Evolutionary conservation across 495 filamentous ascomycete genomes (phyloP).

Genomic region (Lasiosphaeria hispida): DNA sequence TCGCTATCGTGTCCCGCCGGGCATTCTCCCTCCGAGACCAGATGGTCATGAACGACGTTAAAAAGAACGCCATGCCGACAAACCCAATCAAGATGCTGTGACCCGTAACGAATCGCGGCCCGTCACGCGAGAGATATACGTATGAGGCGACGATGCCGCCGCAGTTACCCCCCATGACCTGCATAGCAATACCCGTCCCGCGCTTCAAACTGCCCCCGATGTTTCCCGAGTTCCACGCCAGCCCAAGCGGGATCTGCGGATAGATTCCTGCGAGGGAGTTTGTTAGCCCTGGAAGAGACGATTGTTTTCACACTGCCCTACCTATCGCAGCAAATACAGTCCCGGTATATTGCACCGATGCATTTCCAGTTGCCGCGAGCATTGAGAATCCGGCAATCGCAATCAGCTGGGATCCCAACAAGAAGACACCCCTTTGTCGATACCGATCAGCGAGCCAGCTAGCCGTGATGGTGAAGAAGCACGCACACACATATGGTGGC

Average conservation of each 20-base stretch:
- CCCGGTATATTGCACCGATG: constrained; percentile 64
- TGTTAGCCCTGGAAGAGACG: neutral
- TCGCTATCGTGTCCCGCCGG: constrained; percentile 36
- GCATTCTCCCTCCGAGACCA: constrained; percentile 59
- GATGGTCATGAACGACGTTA: constrained; percentile 54
- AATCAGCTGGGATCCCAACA: constrained; percentile 49
- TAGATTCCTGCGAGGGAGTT: constrained; percentile 57
- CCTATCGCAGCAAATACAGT: constrained; percentile 58
- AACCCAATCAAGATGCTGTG: constrained; percentile 53
- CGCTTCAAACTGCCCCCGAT: constrained; percentile 74
- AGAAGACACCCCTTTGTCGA: constrained; percentile 50
- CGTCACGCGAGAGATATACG: constrained; percentile 57
- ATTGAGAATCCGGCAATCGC: constrained; percentile 62
- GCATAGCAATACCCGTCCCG: constrained; percentile 71
- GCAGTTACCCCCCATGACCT: constrained; percentile 72
- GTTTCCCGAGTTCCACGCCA: constrained; percentile 78
- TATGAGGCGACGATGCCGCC: constrained; percentile 71
- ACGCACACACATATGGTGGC: constrained; percentile 57
- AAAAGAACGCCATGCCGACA: constrained; percentile 45
- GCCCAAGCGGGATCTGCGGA: constrained; percentile 64
- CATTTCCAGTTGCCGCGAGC: constrained; percentile 51
- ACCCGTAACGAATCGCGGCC: constrained; percentile 59
- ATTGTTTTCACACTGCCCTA: constrained; percentile 5
- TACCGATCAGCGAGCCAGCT: constrained; percentile 52
- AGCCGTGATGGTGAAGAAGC: constrained; percentile 47